Evolutionary conservation across 129 eudicot genomes (phyloP).

Genomic region (Pseudognaphalium luteoalbum): DNA sequence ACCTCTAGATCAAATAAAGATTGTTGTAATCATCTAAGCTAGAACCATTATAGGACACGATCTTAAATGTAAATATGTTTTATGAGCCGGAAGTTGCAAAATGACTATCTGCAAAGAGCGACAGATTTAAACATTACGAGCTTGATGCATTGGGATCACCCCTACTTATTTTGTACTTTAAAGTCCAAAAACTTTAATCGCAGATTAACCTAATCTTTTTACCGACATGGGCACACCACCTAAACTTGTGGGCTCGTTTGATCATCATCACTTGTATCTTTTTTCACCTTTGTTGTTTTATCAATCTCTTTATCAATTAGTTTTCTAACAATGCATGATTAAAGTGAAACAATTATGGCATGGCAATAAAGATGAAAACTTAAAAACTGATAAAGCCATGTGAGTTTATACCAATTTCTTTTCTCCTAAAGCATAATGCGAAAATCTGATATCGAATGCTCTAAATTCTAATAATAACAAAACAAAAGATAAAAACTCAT

Average conservation of each 20-base stretch:
- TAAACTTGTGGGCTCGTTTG: neutral
- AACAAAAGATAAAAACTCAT: neutral
- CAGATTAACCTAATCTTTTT: neutral
- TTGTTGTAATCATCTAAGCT: too few relatives aligned
- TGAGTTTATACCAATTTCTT: conserved; percentile 32
- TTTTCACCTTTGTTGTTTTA: neutral
- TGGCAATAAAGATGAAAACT: neutral
- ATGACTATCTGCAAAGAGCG: neutral
- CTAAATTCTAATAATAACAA: conserved; percentile 1
- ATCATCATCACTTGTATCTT: neutral
- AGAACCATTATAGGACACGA: neutral
- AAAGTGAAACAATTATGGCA: conserved; percentile 48
- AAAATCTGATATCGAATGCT: conserved; percentile 9
- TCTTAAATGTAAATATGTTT: neutral
- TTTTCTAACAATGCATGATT: conserved; percentile 1
- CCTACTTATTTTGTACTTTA: neutral
- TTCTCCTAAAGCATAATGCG: conserved; percentile 7
- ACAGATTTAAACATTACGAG: neutral
- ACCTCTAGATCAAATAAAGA: neutral
- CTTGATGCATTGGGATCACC: neutral
- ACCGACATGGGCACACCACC: neutral
- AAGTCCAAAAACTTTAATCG: neutral
- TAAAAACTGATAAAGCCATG: conserved; percentile 37
- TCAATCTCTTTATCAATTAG: neutral
- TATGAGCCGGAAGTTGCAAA: neutral